Evolutionary conservation across 371 early-diverging fungal genomes (phyloP).

Genomic region (Aphelidium insulamus): DNA sequence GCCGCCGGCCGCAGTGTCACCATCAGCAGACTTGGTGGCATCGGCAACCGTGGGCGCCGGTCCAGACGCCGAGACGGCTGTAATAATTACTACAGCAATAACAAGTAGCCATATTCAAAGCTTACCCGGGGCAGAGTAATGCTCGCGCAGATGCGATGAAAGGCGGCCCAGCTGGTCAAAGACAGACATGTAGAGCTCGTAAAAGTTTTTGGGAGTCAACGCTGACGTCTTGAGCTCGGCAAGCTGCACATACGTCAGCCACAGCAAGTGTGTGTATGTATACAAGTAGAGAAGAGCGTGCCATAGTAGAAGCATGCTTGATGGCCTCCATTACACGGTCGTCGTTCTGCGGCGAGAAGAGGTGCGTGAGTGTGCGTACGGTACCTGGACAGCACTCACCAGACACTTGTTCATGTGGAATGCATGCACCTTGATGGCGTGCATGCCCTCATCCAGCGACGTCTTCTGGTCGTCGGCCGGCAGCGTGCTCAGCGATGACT

Average conservation of each 20-base stretch:
- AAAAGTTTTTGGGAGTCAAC: slow-evolving; percentile 84
- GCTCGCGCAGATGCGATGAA: slow-evolving; percentile 59
- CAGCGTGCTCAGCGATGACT: too few relatives aligned
- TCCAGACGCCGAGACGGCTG: too few relatives aligned
- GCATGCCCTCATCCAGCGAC: slow-evolving; percentile 56
- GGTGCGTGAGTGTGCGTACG: background rate
- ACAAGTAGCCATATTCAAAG: too few relatives aligned
- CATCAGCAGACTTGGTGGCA: too few relatives aligned
- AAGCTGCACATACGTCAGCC: too few relatives aligned
- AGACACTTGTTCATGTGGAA: slow-evolving; percentile 68
- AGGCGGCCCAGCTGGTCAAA: slow-evolving; percentile 60
- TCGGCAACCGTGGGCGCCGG: too few relatives aligned
- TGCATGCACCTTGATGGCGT: slow-evolving; percentile 66
- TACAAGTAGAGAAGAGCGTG: too few relatives aligned
- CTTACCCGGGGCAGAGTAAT: too few relatives aligned
- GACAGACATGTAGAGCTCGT: slow-evolving; percentile 63
- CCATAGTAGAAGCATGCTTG: slow-evolving; percentile 89
- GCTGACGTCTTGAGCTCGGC: slow-evolving; percentile 77
- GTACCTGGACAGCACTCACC: slow-evolving; percentile 18
- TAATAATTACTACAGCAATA: too few relatives aligned
- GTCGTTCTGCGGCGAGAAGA: slow-evolving; percentile 29
- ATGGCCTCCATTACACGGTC: slow-evolving; percentile 81
- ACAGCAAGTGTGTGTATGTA: too few relatives aligned
- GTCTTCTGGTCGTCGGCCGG: slow-evolving; percentile 50
- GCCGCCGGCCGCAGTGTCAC: too few relatives aligned